Evolutionary conservation across 148 eudicot genomes (phyloP), one percentile per base, ranked within the genome.

Genomic region (Vaccinium vitisidaea): DNA sequence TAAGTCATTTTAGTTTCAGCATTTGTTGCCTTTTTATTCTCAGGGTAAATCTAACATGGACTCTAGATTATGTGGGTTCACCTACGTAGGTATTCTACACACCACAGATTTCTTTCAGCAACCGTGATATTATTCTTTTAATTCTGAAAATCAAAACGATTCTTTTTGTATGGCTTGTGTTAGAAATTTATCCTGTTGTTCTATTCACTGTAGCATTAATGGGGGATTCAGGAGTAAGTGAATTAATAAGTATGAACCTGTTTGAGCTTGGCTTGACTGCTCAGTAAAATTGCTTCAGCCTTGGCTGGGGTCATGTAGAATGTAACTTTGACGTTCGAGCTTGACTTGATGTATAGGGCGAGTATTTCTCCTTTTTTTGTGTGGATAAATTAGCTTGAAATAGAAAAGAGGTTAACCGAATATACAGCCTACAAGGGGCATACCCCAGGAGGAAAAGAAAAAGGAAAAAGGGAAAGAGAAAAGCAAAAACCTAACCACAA

Each of bases 1-100:
- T 97, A 95, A 91, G 99, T 93, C 58, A 70, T 78, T 53, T 18
- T 48, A 46, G 69, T 61, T 81, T 5, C 50, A 50, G 36, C 27
- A 52, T 55, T 25, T 53, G 61, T 80, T 80, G 36, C 9, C 19
- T 43, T 10, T 23, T 80, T 80, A 39, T 56, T 10, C 8, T 59
- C 2, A 8, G 83, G 73, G 56, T 69, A 59, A 59, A 61, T 80
- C 30, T 21, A n/a, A 80, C 19, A n/a, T 43, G 30, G 61, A 39
- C 14, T 14, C 67, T 30, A 14, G 23, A 59, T 61, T 61, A 21
- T 21, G 46, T 39, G 39, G 18, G 50, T 11, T 32, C 19, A n/a
- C 6, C 23, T 32, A 56, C 46, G 0, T 53, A 32, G n/a, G 5
- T 54, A 78, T 52, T 78, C 43, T 53, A 12, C 54, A 77, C 0